Base-by-base conservation (phyloP, 306 rosid genomes). In the Acacia acuminata region DNA sequence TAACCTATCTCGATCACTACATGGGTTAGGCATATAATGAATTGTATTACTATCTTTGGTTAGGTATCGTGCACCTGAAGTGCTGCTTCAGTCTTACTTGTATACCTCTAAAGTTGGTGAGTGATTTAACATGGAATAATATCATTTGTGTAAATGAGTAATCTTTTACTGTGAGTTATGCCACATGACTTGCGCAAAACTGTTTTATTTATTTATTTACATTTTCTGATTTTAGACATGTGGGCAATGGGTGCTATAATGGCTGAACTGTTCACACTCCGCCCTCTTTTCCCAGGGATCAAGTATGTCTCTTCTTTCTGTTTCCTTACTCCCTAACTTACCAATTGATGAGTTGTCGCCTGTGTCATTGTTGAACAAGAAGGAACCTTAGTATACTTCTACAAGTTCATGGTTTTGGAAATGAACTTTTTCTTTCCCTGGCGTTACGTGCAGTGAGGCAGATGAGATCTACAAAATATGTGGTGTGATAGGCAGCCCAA, bases 191-290 rank as follows among this genome's bases (percentile, higher is more conserved):
- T 38, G 34, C 45, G 8, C 76, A 51, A 84, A 50, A 7, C 73
- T 75, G 40, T 60, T 60, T 78, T 68, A 43, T 64, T 74, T 60
- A 51, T 64, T 78, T 60, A 47, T 81, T n/a, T 3, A 16, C 78
- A 58, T 51, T 73, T 27, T 77, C 15, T 14, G 50, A 22, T 47
- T 48, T 24, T 80, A 96, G 99, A 96, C 86, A 92, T 96, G 98
- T 96, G 99, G 99, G 99, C 99, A 65, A 96, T 96, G 99, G 99
- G 99, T 79, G 99, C 99, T 77, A 94, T 96, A 77, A 92, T 96
- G 94, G 97, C 98, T 5, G 99, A 96, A 88, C 86, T 96, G 88
- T 86, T 94, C 75, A 84, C 94, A 47, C 98, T 96, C 47, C 97
- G 99, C 42, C 99, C 99, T 81, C 92, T 96, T 53, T 96, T 96